Base-by-base conservation (phyloP, 352 stramenopile genomes). In the Phytophthora sansomeana region DNA sequence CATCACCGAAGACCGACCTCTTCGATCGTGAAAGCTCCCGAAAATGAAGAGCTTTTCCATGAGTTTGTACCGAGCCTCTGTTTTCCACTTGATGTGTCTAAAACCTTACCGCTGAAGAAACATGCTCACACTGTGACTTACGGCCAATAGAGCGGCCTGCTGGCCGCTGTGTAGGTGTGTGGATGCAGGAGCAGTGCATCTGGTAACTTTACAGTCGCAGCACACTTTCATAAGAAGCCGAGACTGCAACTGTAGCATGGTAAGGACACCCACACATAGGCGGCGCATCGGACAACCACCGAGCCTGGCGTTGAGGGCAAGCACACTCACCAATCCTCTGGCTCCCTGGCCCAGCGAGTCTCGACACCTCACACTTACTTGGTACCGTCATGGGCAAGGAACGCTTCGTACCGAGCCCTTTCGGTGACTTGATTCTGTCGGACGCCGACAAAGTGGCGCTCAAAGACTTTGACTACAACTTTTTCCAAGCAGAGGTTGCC, bases 361-460 rank as follows among this genome's bases (percentile, higher is more conserved):
- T 21, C 42, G 16, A 39, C 29, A 46, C 24, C 2, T 29, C 19
- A 57, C 13, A 24, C 38, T 13, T 14, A 26, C n/a, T 35, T 44
- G 17, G 11, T 2, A 30, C 14, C 0, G 24, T n/a, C 24, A 72
- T 75, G 67, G 60, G 42, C 32, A 70, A 61, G 43, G 55, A 74
- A 6, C 60, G 67, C 2, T 74, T 74, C 60, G 50, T 66, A 11
- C 43, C 33, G 14, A 75, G 65, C 14, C 67, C 67, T 16, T 74
- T 69, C 60, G 56, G 42, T 9, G 50, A 58, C 19, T 28, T 72
- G 6, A 42, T 36, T 14, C 64, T 72, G 24, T 47, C 64, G 0
- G 35, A 57, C 0, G 30, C 42, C 14, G 64, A 73, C 44, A 60
- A 66, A 17, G 44, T 63, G 14, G 49, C 59, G 28, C 42, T 75